Evolutionary conservation across 1,284 basidiomycete species (phyloP).

Genomic region (Xanthoconium separans): DNA sequence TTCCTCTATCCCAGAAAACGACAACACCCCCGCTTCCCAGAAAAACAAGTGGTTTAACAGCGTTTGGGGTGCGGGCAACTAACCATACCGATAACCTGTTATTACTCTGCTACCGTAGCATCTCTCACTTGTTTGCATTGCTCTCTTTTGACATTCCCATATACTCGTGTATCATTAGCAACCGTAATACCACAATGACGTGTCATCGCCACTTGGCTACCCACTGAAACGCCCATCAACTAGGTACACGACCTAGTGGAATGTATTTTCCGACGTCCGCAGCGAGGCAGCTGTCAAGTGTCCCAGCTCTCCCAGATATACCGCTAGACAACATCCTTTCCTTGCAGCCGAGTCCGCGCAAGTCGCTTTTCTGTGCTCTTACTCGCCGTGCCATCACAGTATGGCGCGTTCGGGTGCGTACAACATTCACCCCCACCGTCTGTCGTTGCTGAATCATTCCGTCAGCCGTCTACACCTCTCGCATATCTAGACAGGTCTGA

Average conservation of each 20-base stretch:
- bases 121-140: constrained; percentile 15
- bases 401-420: constrained; percentile 82
- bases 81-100: not conserved
- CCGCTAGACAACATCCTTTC: constrained; percentile 57
- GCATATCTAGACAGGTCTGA: constrained; percentile 75
- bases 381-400: constrained; percentile 67
- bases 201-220: not conserved
- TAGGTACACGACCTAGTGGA: not conserved
- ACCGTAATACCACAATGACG: constrained; percentile 26
- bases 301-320: constrained; percentile 63
- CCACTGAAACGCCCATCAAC: not conserved
- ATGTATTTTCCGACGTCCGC: constrained; percentile 87
- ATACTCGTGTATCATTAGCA: constrained; percentile 35
- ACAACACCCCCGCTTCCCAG: constrained; percentile 10
- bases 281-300: constrained; percentile 66
- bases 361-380: constrained; percentile 76
- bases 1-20: constrained; percentile 16
- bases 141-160: constrained; percentile 12
- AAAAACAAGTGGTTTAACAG: constrained; percentile 26
- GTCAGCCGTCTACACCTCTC: constrained; percentile 78
- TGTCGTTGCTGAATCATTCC: constrained; percentile 3
- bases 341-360: constrained; percentile 66
- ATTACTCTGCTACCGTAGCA: constrained; percentile 20
- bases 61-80: constrained; percentile 26
- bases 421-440: not conserved